These are phyloP conservation scores for Halophytophthora polymorphica DNA, from an alignment of 352 stramenopile species.

Conservation along the genomic window DNA sequence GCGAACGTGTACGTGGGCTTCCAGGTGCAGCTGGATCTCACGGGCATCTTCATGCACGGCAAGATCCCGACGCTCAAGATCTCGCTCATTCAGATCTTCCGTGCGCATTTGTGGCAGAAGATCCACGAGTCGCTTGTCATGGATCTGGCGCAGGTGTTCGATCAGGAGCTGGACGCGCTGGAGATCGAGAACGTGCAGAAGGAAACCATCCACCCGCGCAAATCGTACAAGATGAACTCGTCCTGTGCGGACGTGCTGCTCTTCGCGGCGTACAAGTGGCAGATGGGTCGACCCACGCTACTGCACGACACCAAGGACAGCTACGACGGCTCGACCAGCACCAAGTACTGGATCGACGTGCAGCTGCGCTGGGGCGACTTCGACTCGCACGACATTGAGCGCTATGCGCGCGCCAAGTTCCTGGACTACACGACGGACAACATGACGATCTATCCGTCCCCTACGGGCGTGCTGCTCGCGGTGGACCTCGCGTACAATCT, in stretches of 20 bases:
- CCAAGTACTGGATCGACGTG: conserved; percentile 99
- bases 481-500: conserved; percentile 99
- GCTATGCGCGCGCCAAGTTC: conserved; percentile 99
- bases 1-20: conserved; percentile 99
- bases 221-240: conserved; percentile 99
- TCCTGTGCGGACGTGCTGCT: conserved; percentile 99
- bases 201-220: conserved; percentile 99
- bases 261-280: conserved; percentile 99
- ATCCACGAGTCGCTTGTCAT: conserved; percentile 99
- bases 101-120: conserved; percentile 99
- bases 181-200: conserved; percentile 99
- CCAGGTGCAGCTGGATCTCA: conserved; percentile 99
- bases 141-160: conserved; percentile 98
- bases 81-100: conserved; percentile 96
- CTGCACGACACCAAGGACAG: conserved; percentile 95
- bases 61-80: conserved; percentile 99
- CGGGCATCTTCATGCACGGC: conserved; percentile 99
- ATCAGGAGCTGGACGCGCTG: conserved; percentile 98
- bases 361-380: conserved; percentile 99
- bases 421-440: conserved; percentile 99
- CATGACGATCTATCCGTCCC: conserved; percentile 99
- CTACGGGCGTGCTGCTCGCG: conserved; percentile 96
- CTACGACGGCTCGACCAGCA: conserved; percentile 94
- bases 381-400: conserved; percentile 99
- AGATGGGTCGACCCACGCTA: conserved; percentile 79